A percentile compares a stretch with the other conserved stretches of the same genome.
Conservation (phyloP, 495 filamentous ascomycete species). For the Astrothelium subdiscretum region DNA sequence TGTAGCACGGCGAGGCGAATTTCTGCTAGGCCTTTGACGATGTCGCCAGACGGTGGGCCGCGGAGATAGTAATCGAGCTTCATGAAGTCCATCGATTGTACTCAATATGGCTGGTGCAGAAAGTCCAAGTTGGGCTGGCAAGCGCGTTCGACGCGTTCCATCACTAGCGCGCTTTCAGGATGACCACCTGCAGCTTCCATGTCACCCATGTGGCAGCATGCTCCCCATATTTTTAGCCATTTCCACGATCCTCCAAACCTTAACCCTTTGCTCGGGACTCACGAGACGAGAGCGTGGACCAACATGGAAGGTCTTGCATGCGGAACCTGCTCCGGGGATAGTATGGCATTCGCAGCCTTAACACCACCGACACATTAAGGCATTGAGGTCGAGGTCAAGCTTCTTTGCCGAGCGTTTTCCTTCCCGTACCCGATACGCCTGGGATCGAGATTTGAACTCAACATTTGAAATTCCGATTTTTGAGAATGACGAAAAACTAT, state of each 20-base stretch:
- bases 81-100: constrained; percentile 27
- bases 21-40: constrained; percentile 55
- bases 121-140: not conserved
- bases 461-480: not conserved
- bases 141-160: not conserved
- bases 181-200: not conserved
- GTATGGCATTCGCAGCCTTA: not conserved
- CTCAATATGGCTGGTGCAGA: not conserved
- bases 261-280: not conserved
- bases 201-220: not conserved
- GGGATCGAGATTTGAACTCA: not conserved
- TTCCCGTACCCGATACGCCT: too few relatives aligned
- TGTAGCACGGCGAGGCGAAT: constrained; percentile 66
- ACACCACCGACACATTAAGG: too few relatives aligned
- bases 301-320: not conserved
- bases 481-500: not conserved
- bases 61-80: constrained; percentile 49
- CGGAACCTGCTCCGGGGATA: not conserved
- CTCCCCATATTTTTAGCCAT: not conserved
- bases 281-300: not conserved
- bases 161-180: not conserved
- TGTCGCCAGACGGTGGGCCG: constrained; percentile 59
- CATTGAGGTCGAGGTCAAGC: too few relatives aligned
- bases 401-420: too few relatives aligned
- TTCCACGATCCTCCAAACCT: not conserved